These are phyloP conservation scores for Osmanthus fragrans DNA, from an alignment of 257 asterid genomes.

Conservation along the genomic window DNA sequence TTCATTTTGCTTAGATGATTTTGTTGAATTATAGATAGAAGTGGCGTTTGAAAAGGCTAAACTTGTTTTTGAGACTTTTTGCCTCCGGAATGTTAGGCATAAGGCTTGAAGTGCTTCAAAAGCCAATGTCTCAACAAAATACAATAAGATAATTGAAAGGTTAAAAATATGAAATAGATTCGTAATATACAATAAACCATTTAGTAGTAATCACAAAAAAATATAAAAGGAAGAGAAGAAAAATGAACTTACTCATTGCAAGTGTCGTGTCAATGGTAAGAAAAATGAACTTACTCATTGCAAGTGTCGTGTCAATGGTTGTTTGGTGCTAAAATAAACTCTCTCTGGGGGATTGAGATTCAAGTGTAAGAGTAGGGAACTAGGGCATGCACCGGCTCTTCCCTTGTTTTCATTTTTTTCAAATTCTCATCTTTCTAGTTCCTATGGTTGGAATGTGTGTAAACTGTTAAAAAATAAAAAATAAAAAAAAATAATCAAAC, in stretches of 20 bases:
- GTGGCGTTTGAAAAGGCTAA: not conserved
- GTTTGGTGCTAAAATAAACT: not conserved
- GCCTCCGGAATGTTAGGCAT: not conserved
- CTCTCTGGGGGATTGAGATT: not conserved
- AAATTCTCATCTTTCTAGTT: not conserved
- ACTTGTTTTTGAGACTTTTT: not conserved
- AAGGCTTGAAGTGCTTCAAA: not conserved
- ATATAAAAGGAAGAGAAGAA: too few species aligned
- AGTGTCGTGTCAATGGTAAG: not conserved
- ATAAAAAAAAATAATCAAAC: too few species aligned
- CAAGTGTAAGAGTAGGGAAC: not conserved
- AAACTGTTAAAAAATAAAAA: not conserved
- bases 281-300: not conserved
- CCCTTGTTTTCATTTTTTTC: not conserved
- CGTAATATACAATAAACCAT: not conserved
- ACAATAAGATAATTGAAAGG: not conserved
- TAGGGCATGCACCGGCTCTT: not conserved
- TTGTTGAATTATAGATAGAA: not conserved
- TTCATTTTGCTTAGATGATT: not conserved
- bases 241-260: not conserved
- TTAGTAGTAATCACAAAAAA: not conserved
- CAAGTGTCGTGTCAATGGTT: not conserved
- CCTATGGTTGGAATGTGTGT: not conserved
- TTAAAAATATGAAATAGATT: not conserved
- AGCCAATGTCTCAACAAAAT: not conserved